Evolutionary conservation across 2,329 filamentous ascomycete species (phyloP).

Genomic region (Teratosphaeria epicoccoides): DNA sequence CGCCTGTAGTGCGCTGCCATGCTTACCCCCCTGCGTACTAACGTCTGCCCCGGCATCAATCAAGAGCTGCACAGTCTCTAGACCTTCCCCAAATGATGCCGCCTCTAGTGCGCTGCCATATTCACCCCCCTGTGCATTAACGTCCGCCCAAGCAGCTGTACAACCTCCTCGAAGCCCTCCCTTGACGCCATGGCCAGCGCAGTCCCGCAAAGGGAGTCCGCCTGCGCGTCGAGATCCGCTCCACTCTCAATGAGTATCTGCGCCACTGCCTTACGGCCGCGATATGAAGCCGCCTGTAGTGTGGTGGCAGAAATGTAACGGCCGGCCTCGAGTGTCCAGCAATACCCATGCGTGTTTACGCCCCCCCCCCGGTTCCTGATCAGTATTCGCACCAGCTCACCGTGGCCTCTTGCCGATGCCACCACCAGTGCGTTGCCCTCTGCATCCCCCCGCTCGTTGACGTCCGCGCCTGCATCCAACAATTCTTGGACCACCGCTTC

Average conservation of each 20-base stretch:
- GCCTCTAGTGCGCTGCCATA: too few species aligned
- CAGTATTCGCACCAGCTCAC: too few species aligned
- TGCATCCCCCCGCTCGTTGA: slow-evolving; percentile 7
- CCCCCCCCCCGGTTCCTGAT: too few species aligned
- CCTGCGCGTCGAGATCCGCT: slow-evolving; percentile 12
- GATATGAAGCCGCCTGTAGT: slow-evolving; percentile 4
- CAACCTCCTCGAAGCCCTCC: background rate
- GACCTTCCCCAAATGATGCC: too few species aligned
- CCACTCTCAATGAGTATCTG: slow-evolving; percentile 11
- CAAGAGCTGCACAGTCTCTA: too few species aligned
- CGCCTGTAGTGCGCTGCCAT: too few species aligned
- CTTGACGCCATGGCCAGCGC: background rate
- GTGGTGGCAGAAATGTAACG: too few species aligned
- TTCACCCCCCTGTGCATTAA: too few species aligned
- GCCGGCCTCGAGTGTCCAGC: too few species aligned
- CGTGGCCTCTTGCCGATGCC: too few species aligned
- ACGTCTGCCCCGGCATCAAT: background rate
- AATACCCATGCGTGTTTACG: too few species aligned
- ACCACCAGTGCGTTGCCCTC: slow-evolving; percentile 10
- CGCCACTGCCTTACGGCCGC: slow-evolving; percentile 1
- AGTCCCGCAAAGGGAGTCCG: background rate
- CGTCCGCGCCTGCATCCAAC: slow-evolving; percentile 8
- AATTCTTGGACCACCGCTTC: slow-evolving; percentile 4
- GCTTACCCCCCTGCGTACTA: too few species aligned
- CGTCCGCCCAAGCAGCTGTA: background rate